A percentile compares a stretch with the other conserved stretches of the same genome.
Conservation (phyloP, 352 stramenopile genomes). For the Phytopythium aichiense region DNA sequence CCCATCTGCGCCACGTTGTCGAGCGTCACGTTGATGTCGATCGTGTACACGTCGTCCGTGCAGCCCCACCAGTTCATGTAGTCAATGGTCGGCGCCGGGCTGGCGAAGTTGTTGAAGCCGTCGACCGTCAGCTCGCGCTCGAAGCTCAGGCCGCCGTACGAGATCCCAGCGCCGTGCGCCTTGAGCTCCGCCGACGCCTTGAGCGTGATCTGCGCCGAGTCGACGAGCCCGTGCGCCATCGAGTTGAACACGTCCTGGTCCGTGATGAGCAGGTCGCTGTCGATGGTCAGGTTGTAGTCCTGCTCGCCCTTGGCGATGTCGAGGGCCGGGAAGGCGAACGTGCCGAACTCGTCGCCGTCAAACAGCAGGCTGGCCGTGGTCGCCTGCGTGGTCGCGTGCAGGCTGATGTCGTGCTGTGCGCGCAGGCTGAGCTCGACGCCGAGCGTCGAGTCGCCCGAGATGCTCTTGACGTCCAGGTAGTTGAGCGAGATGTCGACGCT, state of each 20-base stretch:
- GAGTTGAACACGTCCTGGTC: conserved; percentile 37
- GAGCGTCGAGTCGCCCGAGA: conserved; percentile 30
- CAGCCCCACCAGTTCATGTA: conserved; percentile 49
- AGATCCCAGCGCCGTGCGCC: conserved; percentile 42
- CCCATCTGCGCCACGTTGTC: conserved; percentile 44
- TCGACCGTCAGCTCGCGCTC: conserved; percentile 37
- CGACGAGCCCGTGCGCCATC: conserved; percentile 38
- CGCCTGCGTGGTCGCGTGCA: conserved; percentile 43
- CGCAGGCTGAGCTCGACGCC: conserved; percentile 54
- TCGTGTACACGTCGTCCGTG: conserved; percentile 32
- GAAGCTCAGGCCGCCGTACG: conserved; percentile 45
- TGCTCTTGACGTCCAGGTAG: conserved; percentile 55
- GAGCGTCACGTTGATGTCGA: conserved; percentile 63
- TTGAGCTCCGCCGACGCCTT: conserved; percentile 31
- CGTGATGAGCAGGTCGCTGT: conserved; percentile 25
- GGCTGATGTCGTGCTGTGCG: conserved; percentile 37
- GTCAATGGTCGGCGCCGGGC: conserved; percentile 42
- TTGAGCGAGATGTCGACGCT: conserved; percentile 53
- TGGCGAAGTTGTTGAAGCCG: conserved; percentile 54
- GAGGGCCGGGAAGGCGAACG: conserved; percentile 43
- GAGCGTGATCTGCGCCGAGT: conserved; percentile 30
- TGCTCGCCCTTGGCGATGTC: conserved; percentile 41
- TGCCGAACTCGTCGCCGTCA: conserved; percentile 35
- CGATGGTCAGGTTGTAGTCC: conserved; percentile 53
- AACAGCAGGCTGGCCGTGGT: conserved; percentile 45